Percentiles rank a stretch among this genome's conserved stretches.
These are phyloP conservation scores for Acrodontium crateriforme DNA, from an alignment of 2,329 filamentous ascomycete genomes.

Conservation along the genomic window DNA sequence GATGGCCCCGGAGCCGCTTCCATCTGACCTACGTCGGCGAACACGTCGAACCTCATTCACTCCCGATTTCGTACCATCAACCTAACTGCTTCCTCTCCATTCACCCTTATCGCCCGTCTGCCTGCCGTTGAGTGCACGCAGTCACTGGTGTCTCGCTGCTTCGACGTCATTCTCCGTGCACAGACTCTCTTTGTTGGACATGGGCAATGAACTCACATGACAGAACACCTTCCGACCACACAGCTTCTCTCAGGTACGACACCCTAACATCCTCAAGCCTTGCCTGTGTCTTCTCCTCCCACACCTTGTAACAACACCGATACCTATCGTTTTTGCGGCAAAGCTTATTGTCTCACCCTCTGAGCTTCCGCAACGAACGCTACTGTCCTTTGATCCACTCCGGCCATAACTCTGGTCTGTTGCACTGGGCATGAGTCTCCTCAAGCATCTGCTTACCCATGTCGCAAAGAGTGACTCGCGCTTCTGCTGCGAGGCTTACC, in stretches of 20 bases:
- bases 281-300: not conserved
- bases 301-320: too few relatives aligned
- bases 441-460: conserved; percentile 62
- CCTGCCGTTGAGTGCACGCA: conserved; percentile 1
- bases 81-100: too few relatives aligned
- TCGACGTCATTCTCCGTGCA: conserved; percentile 2
- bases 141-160: not conserved
- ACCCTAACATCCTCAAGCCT: not conserved
- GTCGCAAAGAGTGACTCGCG: conserved; percentile 93
- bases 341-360: too few relatives aligned
- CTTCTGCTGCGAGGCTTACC: conserved; percentile 25
- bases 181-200: not conserved
- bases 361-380: too few relatives aligned
- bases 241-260: conserved; percentile 1
- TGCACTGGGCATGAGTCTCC: not conserved
- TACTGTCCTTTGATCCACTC: not conserved
- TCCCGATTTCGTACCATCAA: too few relatives aligned
- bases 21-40: too few relatives aligned
- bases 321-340: too few relatives aligned
- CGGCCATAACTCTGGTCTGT: not conserved
- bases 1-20: too few relatives aligned
- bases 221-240: not conserved
- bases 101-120: too few relatives aligned
- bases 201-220: conserved; percentile 1
- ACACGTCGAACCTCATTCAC: not conserved